A percentile compares a stretch with the other conserved stretches of the same genome.
phyloP scores from a whole-genome alignment of 169 alveolate genomes.

The Miamiensis avidus region DNA sequence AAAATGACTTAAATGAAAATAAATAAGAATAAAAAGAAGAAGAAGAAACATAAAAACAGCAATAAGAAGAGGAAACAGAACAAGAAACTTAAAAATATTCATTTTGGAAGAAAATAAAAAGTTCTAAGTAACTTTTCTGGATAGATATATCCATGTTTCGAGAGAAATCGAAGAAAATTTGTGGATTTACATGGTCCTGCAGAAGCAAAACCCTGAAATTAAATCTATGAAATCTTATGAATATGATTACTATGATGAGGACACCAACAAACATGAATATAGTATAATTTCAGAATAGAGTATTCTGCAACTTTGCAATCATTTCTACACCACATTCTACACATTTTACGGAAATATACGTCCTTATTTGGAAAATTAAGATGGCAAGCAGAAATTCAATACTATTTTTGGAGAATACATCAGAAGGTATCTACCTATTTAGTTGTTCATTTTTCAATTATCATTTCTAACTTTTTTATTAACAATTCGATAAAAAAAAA shows the following conservation, averaged over 20 bases:
- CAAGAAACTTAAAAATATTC: not conserved
- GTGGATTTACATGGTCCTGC: constrained; percentile 13
- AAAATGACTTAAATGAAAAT: not conserved
- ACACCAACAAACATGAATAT: not conserved
- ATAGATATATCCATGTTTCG: constrained; percentile 2
- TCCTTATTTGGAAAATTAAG: not conserved
- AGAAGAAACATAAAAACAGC: not conserved
- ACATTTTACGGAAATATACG: not conserved
- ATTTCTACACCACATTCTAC: not conserved
- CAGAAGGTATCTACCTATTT: not conserved
- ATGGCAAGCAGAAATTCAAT: not conserved
- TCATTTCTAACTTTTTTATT: constrained; percentile 6
- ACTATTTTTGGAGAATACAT: not conserved
- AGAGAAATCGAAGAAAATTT: constrained; percentile 24
- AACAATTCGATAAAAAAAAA: constrained; percentile 1
- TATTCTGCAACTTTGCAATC: not conserved
- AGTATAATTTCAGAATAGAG: constrained; percentile 1
- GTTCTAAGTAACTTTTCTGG: not conserved
- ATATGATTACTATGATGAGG: not conserved
- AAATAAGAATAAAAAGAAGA: not conserved
- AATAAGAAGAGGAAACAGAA: not conserved
- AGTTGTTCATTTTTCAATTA: not conserved
- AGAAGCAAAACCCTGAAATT: not conserved
- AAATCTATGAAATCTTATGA: not conserved
- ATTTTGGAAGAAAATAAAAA: constrained; percentile 1